A percentile compares a stretch with the other conserved stretches of the same genome.
phyloP scores from a whole-genome alignment of 1,284 basidiomycete genomes.

The Mycosarcoma mackinlayi region DNA sequence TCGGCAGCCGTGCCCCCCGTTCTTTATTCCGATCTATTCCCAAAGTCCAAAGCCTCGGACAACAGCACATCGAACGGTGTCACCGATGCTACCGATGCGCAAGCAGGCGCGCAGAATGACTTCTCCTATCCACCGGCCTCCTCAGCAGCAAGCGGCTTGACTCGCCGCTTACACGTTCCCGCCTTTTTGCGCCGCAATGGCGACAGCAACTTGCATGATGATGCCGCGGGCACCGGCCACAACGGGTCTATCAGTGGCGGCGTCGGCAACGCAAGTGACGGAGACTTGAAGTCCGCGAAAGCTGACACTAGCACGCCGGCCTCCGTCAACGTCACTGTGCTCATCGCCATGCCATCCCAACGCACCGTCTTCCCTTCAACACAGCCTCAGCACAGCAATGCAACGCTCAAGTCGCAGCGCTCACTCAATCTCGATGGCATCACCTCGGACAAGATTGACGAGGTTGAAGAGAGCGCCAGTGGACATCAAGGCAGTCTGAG shows the following conservation, averaged over 20 bases:
- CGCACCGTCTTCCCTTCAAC: constrained; percentile 53
- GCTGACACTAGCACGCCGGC: constrained; percentile 37
- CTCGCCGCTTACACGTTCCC: constrained; percentile 40
- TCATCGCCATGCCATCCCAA: constrained; percentile 63
- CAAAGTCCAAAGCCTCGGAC: constrained; percentile 12
- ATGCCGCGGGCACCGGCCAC: not conserved
- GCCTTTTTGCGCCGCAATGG: constrained; percentile 37
- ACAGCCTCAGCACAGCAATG: constrained; percentile 9
- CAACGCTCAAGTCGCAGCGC: constrained; percentile 27
- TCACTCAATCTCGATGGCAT: constrained; percentile 26
- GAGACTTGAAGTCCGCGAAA: constrained; percentile 2
- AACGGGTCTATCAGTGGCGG: constrained; percentile 9
- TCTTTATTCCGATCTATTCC: constrained; percentile 47
- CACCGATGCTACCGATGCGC: constrained; percentile 2
- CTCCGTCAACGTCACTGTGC: constrained; percentile 58
- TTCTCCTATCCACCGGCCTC: constrained; percentile 37
- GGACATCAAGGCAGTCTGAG: constrained; percentile 25
- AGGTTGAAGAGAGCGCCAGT: constrained; percentile 41
- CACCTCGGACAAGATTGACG: constrained; percentile 38
- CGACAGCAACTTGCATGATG: constrained; percentile 16
- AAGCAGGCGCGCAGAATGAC: constrained; percentile 6
- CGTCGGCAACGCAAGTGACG: constrained; percentile 6
- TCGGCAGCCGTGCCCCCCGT: constrained; percentile 52
- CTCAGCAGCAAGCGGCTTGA: constrained; percentile 9
- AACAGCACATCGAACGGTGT: not conserved